A percentile compares a stretch with the other conserved stretches of the same genome.
These are phyloP conservation scores for Thalassiosira livingstoniorum DNA, from an alignment of 352 stramenopile species.

Conservation along the genomic window DNA sequence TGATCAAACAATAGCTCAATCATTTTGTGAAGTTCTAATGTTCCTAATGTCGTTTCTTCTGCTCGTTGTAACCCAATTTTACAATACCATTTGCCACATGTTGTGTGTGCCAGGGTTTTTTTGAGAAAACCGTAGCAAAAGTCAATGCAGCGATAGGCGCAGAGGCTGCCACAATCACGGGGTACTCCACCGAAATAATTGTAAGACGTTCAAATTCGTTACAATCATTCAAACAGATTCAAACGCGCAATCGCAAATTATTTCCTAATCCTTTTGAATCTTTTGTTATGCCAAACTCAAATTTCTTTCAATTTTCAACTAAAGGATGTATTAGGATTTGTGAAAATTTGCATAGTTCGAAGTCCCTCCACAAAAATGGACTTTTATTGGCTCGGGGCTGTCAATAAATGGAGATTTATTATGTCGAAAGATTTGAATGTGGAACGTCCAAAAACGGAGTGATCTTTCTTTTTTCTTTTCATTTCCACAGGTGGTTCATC, in stretches of 20 bases:
- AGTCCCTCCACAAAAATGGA: conserved; percentile 41
- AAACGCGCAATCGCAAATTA: background rate
- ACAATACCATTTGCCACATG: background rate
- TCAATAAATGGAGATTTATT: conserved; percentile 58
- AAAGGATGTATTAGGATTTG: conserved; percentile 48
- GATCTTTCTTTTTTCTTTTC: no score
- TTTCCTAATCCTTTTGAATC: background rate
- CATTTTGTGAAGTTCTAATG: background rate
- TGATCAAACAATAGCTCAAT: background rate
- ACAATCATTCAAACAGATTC: background rate
- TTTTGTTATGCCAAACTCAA: background rate
- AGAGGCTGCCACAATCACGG: conserved; percentile 43
- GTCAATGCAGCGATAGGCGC: conserved; percentile 49
- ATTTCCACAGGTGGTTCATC: no score
- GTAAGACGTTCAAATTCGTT: conserved; percentile 31
- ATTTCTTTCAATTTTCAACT: no score
- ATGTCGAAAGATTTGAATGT: conserved; percentile 44
- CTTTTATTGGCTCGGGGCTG: conserved; percentile 57
- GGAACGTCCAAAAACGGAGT: background rate
- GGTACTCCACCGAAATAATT: conserved; percentile 52
- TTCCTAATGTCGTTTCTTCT: background rate
- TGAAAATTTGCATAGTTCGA: conserved; percentile 53
- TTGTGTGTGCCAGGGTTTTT: conserved; percentile 34
- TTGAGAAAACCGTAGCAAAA: conserved; percentile 56
- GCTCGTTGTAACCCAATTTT: background rate